Conservation (phyloP, 352 stramenopile species). For the Globisporangium splendens region DNA sequence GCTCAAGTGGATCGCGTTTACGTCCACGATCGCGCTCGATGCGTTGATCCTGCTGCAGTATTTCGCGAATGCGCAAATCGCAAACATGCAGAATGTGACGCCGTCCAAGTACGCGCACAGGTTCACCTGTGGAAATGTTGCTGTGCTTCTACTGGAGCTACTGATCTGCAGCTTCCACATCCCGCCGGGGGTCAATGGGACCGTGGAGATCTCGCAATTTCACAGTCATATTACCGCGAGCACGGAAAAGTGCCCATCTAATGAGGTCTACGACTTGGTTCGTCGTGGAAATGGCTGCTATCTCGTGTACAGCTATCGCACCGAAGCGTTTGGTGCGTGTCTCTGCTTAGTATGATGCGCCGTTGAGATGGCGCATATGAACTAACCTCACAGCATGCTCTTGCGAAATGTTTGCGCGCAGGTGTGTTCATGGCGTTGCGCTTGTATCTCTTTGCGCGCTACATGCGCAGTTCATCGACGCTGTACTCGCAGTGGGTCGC, state of each 20-base stretch:
- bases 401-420: slow-evolving; percentile 4
- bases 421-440: slow-evolving; percentile 67
- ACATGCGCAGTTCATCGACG: slow-evolving; percentile 63
- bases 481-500: slow-evolving; percentile 77
- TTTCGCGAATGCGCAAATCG: slow-evolving; percentile 36
- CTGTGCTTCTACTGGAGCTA: slow-evolving; percentile 47
- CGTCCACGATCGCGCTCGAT: slow-evolving; percentile 38
- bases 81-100: slow-evolving; percentile 48
- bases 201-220: slow-evolving; percentile 43
- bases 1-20: slow-evolving; percentile 36
- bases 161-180: slow-evolving; percentile 65
- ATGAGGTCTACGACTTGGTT: slow-evolving; percentile 22
- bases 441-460: slow-evolving; percentile 63
- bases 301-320: slow-evolving; percentile 58
- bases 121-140: slow-evolving; percentile 22
- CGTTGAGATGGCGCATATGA: neutral
- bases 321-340: slow-evolving; percentile 52
- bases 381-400: neutral
- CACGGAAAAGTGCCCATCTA: slow-evolving; percentile 19
- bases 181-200: slow-evolving; percentile 37
- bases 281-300: slow-evolving; percentile 39
- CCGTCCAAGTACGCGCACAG: slow-evolving; percentile 18
- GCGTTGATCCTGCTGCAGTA: slow-evolving; percentile 51
- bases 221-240: slow-evolving; percentile 21
- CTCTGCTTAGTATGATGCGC: no score